phyloP scores from a whole-genome alignment of 2,329 filamentous ascomycete genomes.

The Tetracladium maxilliforme region DNA sequence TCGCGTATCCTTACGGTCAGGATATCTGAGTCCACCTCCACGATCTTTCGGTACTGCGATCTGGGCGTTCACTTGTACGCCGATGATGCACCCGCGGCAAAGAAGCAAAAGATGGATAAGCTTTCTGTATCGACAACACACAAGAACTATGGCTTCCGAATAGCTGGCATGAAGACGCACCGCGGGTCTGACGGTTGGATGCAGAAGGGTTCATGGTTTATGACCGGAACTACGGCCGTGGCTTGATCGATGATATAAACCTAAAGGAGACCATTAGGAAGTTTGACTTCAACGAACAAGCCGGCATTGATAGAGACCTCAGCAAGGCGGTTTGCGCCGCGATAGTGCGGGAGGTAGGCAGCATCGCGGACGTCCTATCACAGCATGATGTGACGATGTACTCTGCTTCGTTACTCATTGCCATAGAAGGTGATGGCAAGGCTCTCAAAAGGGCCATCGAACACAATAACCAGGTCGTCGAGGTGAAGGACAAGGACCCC shows the following conservation, averaged over 20 bases:
- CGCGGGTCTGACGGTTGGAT: conserved; percentile 37
- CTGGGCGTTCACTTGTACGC: conserved; percentile 79
- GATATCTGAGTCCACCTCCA: too few species aligned
- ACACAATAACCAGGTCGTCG: too few species aligned
- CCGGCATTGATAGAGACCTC: conserved; percentile 43
- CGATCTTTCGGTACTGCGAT: too few species aligned
- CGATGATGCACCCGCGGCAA: conserved; percentile 47
- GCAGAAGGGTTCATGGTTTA: conserved; percentile 42
- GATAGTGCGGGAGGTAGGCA: conserved; percentile 36
- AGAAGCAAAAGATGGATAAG: conserved; percentile 44
- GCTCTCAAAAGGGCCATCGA: too few species aligned
- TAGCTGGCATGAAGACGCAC: conserved; percentile 51
- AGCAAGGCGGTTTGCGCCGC: conserved; percentile 37
- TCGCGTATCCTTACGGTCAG: too few species aligned
- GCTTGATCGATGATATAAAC: conserved; percentile 34
- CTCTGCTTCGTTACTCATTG: conserved; percentile 37
- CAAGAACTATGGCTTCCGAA: conserved; percentile 42
- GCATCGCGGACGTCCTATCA: conserved; percentile 36
- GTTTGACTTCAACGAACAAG: conserved; percentile 42
- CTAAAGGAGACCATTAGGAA: conserved; percentile 35
- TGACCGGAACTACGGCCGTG: conserved; percentile 47
- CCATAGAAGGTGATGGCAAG: conserved; percentile 47
- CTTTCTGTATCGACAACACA: conserved; percentile 45
- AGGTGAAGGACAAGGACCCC: too few species aligned
- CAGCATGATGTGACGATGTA: conserved; percentile 48